Percentiles rank a stretch among this genome's conserved stretches.
Conservation (phyloP, 345 rosid species). For the Salix arbutifolia region DNA sequence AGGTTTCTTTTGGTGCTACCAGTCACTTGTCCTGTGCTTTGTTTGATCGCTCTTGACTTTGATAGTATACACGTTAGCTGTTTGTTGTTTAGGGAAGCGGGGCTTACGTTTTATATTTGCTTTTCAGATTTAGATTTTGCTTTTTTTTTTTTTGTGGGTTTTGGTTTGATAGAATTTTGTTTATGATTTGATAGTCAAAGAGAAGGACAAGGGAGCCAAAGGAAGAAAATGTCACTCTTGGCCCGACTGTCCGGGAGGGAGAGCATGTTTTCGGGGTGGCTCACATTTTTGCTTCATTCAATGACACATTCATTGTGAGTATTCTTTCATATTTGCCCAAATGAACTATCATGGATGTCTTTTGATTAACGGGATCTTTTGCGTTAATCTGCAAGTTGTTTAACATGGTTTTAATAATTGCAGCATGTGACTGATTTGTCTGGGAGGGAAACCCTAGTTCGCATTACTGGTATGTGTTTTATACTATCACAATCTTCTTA, state of each 20-base stretch:
- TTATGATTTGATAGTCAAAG: slow-evolving; percentile 44
- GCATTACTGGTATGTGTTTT: slow-evolving; percentile 60
- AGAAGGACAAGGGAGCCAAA: slow-evolving; percentile 76
- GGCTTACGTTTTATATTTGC: not conserved
- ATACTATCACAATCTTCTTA: not conserved
- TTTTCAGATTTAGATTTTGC: not conserved
- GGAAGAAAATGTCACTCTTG: slow-evolving; percentile 76
- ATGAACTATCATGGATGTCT: not conserved
- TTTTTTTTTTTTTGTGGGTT: not conserved
- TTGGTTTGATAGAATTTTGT: not conserved
- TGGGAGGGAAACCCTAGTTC: slow-evolving; percentile 87
- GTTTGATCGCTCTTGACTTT: not conserved
- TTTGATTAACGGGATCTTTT: not conserved
- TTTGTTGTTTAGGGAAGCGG: not conserved
- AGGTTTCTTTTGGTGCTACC: no score
- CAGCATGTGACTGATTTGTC: slow-evolving; percentile 93
- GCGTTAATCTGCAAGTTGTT: not conserved
- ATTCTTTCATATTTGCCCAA: not conserved
- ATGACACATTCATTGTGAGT: slow-evolving; percentile 86
- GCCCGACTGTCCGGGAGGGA: slow-evolving; percentile 74
- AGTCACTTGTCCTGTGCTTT: not conserved
- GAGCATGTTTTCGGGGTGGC: slow-evolving; percentile 84
- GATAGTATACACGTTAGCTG: not conserved
- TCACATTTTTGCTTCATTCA: slow-evolving; percentile 83
- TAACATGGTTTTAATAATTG: not conserved